Evolutionary conservation across 441 rosid species (phyloP).

Genomic region (Monsonia emarginata): DNA sequence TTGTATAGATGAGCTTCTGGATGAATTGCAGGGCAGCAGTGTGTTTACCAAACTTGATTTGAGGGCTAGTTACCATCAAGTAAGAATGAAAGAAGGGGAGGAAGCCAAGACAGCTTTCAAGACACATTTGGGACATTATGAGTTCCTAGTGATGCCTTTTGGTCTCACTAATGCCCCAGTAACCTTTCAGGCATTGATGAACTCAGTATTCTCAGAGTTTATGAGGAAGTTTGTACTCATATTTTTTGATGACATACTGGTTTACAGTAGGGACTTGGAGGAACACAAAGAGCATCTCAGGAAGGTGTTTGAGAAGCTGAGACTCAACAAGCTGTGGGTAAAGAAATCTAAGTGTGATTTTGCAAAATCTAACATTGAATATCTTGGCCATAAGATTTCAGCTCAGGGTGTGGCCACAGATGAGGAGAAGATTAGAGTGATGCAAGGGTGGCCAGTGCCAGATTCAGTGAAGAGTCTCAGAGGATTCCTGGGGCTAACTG

Average conservation of each 20-base stretch:
- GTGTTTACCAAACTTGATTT: neutral
- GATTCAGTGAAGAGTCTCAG: neutral
- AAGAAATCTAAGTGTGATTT: neutral
- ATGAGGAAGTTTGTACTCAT: neutral
- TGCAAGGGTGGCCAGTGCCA: neutral
- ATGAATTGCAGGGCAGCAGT: neutral
- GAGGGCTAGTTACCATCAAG: neutral
- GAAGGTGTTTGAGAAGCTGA: neutral
- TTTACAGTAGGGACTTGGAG: neutral
- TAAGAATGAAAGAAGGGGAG: neutral
- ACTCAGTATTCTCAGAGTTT: neutral
- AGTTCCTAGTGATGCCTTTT: neutral
- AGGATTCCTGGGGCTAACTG: neutral
- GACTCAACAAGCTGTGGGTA: neutral
- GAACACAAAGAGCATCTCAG: neutral
- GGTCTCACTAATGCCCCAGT: constrained; percentile 1
- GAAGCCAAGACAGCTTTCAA: neutral
- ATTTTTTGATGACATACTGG: neutral
- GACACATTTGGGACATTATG: neutral
- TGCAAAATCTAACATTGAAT: neutral
- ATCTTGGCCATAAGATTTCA: constrained; percentile 1
- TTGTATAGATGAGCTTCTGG: neutral
- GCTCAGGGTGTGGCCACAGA: neutral
- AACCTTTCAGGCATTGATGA: neutral
- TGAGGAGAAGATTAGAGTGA: neutral